Conservation (phyloP, 163 green algal genomes). For the Scenedesmus sp. region DNA sequence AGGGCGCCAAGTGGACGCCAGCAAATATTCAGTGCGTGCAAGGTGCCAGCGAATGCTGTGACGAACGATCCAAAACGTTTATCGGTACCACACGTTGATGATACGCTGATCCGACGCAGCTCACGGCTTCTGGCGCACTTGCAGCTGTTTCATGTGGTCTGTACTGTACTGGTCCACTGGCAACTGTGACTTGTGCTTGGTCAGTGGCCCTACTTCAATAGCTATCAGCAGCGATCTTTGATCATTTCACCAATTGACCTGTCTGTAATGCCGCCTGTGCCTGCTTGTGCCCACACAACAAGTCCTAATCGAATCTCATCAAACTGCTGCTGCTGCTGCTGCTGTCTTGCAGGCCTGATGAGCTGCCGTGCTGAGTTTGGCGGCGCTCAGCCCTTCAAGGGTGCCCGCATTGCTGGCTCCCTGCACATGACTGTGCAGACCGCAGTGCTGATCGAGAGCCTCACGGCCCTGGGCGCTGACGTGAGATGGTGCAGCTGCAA, state of each 20-base stretch:
- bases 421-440: conserved; percentile 99
- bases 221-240: neutral
- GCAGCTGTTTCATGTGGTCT: neutral
- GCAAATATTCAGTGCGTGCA: neutral
- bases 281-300: neutral
- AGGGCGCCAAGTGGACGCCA: neutral
- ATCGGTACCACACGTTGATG: neutral
- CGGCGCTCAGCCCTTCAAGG: conserved; percentile 95
- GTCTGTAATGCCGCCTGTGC: neutral
- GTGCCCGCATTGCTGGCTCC: conserved; percentile 94
- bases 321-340: conserved; percentile 2
- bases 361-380: conserved; percentile 86
- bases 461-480: conserved; percentile 95
- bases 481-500: conserved; percentile 97
- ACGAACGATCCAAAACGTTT: neutral
- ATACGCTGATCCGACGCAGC: neutral
- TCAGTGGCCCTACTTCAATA: neutral
- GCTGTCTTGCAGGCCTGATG: conserved; percentile 79
- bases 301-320: neutral
- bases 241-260: neutral
- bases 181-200: neutral
- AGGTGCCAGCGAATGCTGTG: neutral
- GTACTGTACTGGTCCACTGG: neutral
- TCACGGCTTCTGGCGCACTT: neutral
- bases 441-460: conserved; percentile 98